Base-by-base conservation (phyloP, 1,284 basidiomycete species). In the Sporisorium scitamineum region DNA sequence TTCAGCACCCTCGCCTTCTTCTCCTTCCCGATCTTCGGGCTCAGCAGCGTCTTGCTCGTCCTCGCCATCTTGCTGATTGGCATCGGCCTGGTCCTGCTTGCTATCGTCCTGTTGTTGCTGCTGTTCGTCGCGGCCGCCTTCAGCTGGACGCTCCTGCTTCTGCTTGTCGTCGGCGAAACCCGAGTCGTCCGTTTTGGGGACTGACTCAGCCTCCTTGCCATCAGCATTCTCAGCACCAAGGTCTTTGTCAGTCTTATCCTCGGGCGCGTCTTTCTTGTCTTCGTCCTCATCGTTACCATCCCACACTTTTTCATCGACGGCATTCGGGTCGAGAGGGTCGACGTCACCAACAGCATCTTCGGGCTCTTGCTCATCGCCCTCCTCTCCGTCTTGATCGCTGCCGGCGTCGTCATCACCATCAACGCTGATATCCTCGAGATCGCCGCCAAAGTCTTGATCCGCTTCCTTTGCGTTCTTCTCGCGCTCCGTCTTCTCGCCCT, bases 291-390 rank as follows among this genome's bases (percentile, higher is more conserved):
- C 92, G 76, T 95, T 92, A 73, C 95, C 93, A 37, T 92, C 94
- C 96, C 97, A 98, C 78, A 99, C 88, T 87, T 98, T 98, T 87
- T 99, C 96, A 83, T 99, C 96, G 11, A 97, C 90, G 0, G 92
- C 91, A 27, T 90, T 89, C 9, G 94, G 93, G 86, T 97, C 95
- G n/a, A 90, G 88, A 2, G 91, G 90, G 86, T 97, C 94, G 45
- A 97, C 88, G 68, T 95, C 90, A 29, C 91, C 94, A 27, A 96
- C 86, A 64, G 92, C 91, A 76, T 98, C 95, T 48, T 97, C 94
- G 20, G 90, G 89, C 47, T 89, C 88, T 20, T 86, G 84, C 44
- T 91, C 90, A 3, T 88, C 74, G 22, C 61, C 70, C 2, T 89
- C 88, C 0, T 88, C 86, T 2, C 88, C 74, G 8, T 80, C 69